These are phyloP conservation scores for Podaxis carcinomalis DNA, from an alignment of 768 basidiomycete genomes.

Conservation along the genomic window DNA sequence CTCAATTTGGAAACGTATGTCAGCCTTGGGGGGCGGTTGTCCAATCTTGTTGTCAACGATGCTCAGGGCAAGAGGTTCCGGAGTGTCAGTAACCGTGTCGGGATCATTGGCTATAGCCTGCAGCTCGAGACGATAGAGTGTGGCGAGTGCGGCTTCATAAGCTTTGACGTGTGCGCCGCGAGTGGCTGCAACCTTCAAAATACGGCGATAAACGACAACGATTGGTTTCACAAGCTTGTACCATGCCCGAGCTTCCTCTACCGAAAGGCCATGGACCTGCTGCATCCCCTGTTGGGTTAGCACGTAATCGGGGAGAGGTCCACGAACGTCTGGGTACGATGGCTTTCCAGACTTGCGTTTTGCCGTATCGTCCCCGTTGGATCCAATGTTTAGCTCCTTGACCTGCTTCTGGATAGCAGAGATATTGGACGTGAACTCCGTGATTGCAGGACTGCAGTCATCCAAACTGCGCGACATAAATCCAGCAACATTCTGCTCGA, in stretches of 20 bases:
- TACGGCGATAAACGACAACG: constrained; percentile 9
- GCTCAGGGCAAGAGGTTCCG: constrained; percentile 46
- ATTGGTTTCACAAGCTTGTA: constrained; percentile 35
- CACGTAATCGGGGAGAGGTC: too few species aligned
- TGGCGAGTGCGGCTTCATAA: constrained; percentile 58
- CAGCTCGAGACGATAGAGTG: constrained; percentile 46
- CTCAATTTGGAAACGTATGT: constrained; percentile 57
- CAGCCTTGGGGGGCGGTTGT: constrained; percentile 52
- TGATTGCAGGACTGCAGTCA: constrained; percentile 23
- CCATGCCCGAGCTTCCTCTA: constrained; percentile 28
- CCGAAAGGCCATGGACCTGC: constrained; percentile 29
- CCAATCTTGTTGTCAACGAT: constrained; percentile 50
- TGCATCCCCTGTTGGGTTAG: too few species aligned
- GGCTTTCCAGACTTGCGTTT: too few species aligned
- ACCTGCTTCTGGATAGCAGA: too few species aligned
- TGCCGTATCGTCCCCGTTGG: too few species aligned
- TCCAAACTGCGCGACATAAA: constrained; percentile 44
- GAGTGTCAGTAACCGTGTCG: constrained; percentile 31
- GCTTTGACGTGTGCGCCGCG: constrained; percentile 55
- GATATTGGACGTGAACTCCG: constrained; percentile 21
- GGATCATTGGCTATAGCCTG: constrained; percentile 27
- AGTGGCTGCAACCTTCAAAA: constrained; percentile 32
- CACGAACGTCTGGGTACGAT: too few species aligned
- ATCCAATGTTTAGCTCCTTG: too few species aligned
- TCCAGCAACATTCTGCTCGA: constrained; percentile 58